A percentile compares a stretch with the other conserved stretches of the same genome.
Conservation (phyloP, 2,329 filamentous ascomycete species). For the Hysterium pulicare region DNA sequence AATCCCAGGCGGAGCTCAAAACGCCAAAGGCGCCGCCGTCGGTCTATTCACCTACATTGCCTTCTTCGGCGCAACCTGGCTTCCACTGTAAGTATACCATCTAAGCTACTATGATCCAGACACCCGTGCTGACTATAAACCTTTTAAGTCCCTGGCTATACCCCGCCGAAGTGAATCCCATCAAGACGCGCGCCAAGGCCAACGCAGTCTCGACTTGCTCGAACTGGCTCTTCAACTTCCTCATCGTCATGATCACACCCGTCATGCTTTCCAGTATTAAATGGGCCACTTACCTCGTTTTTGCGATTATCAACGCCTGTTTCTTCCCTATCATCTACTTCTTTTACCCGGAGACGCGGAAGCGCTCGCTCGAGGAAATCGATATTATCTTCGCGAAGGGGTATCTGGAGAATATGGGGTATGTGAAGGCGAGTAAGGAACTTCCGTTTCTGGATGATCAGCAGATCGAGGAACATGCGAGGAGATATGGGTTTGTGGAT, state of each 20-base stretch:
- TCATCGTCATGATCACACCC: constrained; percentile 44
- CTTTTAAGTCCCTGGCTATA: constrained; percentile 57
- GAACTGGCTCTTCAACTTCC: constrained; percentile 55
- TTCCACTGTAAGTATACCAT: constrained; percentile 58
- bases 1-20: constrained; percentile 31
- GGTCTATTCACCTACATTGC: constrained; percentile 68
- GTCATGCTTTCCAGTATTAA: constrained; percentile 35
- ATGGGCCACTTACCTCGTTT: constrained; percentile 46
- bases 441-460: constrained; percentile 52
- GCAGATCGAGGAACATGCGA: constrained; percentile 52
- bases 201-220: constrained; percentile 53
- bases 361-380: constrained; percentile 55
- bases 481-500: constrained; percentile 34
- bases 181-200: constrained; percentile 55
- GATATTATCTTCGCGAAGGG: constrained; percentile 50
- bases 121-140: constrained; percentile 34
- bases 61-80: constrained; percentile 64
- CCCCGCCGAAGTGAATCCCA: constrained; percentile 51
- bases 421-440: constrained; percentile 57
- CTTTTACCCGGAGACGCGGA: constrained; percentile 53
- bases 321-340: constrained; percentile 54
- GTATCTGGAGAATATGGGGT: constrained; percentile 56
- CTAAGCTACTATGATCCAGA: constrained; percentile 54
- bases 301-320: constrained; percentile 50
- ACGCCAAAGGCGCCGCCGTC: constrained; percentile 52